Evolutionary conservation across 2,329 filamentous ascomycete species (phyloP).

Genomic region (Fusarium chaquense): DNA sequence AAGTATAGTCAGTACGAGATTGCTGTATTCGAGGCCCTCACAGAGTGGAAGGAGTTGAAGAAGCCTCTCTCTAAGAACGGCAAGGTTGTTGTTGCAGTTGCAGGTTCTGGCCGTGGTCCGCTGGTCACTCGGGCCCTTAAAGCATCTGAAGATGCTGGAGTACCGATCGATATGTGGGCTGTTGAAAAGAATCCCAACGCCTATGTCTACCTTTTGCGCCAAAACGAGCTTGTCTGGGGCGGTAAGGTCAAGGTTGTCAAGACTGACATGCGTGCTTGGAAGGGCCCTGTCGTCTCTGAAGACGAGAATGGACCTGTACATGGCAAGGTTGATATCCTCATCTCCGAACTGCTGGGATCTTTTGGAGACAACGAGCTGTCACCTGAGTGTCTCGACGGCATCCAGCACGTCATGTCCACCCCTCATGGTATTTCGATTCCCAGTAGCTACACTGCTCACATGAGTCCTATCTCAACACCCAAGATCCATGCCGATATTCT

Average conservation of each 20-base stretch:
- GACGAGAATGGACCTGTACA: constrained; percentile 61
- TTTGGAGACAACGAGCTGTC: constrained; percentile 98
- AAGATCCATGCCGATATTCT: constrained; percentile 85
- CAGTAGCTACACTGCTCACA: constrained; percentile 89
- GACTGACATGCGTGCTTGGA: constrained; percentile 97
- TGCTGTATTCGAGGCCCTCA: constrained; percentile 83
- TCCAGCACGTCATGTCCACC: constrained; percentile 86
- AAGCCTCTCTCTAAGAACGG: constrained; percentile 79
- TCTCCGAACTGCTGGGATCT: constrained; percentile 93
- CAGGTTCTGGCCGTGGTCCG: constrained; percentile 91
- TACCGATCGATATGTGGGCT: constrained; percentile 87
- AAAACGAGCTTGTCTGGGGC: constrained; percentile 86
- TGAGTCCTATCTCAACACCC: constrained; percentile 91
- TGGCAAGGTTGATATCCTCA: constrained; percentile 86
- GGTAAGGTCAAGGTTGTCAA: constrained; percentile 87
- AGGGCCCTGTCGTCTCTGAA: constrained; percentile 74
- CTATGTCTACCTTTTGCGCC: constrained; percentile 89
- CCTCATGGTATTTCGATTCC: constrained; percentile 93
- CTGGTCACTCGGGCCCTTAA: constrained; percentile 87
- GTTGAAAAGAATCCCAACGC: constrained; percentile 99
- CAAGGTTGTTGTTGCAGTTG: constrained; percentile 87
- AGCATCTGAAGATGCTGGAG: constrained; percentile 80
- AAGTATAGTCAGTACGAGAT: constrained; percentile 97
- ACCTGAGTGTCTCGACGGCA: constrained; percentile 95
- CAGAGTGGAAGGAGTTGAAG: constrained; percentile 78